phyloP scores from a whole-genome alignment of 306 rosid species.

The Clitoria ternatea region DNA sequence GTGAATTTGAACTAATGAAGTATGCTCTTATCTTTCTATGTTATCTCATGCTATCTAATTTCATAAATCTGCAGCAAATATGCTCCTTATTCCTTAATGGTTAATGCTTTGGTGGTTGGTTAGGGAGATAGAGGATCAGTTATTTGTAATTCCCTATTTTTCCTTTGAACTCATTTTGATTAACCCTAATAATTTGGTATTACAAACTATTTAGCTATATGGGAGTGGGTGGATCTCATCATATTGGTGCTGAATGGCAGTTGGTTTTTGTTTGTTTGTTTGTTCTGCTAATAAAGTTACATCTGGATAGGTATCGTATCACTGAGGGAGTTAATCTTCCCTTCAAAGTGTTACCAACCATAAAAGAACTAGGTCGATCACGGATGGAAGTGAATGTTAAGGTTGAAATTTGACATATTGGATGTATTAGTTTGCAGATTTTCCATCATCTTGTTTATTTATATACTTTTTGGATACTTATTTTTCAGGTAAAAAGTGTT shows the following conservation, averaged over 20 bases:
- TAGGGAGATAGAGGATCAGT: neutral
- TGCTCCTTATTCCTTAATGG: neutral
- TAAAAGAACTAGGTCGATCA: constrained; percentile 85
- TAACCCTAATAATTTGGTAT: neutral
- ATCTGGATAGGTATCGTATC: constrained; percentile 66
- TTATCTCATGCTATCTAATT: neutral
- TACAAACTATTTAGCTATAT: neutral
- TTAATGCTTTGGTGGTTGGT: neutral
- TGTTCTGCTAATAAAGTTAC: neutral
- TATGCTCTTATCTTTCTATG: constrained; percentile 32
- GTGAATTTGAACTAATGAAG: constrained; percentile 96
- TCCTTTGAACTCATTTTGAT: neutral
- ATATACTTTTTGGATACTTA: neutral
- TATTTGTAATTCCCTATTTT: neutral
- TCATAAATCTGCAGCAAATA: constrained; percentile 5
- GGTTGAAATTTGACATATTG: constrained; percentile 38
- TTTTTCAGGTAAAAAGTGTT: constrained; percentile 83
- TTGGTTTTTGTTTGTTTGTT: neutral
- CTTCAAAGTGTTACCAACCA: constrained; percentile 81
- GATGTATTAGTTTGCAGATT: neutral
- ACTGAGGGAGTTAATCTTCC: constrained; percentile 97
- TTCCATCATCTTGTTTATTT: neutral
- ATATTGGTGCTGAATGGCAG: neutral
- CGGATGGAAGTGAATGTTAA: constrained; percentile 91
- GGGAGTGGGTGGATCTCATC: neutral